Base-by-base conservation (phyloP, 768 basidiomycete species). In the Tricholoma sp. region DNA sequence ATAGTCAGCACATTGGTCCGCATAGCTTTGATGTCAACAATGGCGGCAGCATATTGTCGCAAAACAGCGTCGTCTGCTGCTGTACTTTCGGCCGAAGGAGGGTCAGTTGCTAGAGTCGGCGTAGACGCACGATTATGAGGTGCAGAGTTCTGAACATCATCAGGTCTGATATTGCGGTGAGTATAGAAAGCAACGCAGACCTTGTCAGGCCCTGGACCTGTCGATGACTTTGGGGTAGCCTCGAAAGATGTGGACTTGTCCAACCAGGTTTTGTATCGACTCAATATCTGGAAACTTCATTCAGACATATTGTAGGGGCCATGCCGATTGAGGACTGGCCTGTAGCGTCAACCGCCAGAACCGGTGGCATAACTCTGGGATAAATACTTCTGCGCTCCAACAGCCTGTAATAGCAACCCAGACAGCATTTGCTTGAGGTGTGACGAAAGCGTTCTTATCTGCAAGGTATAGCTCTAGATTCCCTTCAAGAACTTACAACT, bases 311-410 rank as follows among this genome's bases (percentile, higher is more conserved):
- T 8, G 7, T 21, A 43, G 10, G 27, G 56, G 29, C 14, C 37
- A 34, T 41, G 54, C 19, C 27, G 34, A 51, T 34, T 51, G 19
- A 43, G 19, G 58, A 62, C 76, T 37, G 50, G 93, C 94, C 83
- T 99, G 96, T 24, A 99, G 72, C 5, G 88, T 91, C 57, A 98
- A 73, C 64, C 81, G 84, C 97, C 96, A 98, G 69, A 98, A 98
- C 51, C 89, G 81, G 70, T 86, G 79, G 34, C 82, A 81, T 10
- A 98, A 72, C 57, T 94, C 88, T 1, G 88, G 86, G 41, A 98
- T 85, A 69, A 83, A 95, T 7, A 97, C 79, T 52, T 93, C 87
- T 16, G 85, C 81, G 57, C 86, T 88, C 96, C 96, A 98, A 67
- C 94, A 93, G 6, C 82, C 79, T 35, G 80, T 74, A 18, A 97